phyloP scores from a whole-genome alignment of 2,329 filamentous ascomycete genomes.

The Neopestalotiopsis sp. region DNA sequence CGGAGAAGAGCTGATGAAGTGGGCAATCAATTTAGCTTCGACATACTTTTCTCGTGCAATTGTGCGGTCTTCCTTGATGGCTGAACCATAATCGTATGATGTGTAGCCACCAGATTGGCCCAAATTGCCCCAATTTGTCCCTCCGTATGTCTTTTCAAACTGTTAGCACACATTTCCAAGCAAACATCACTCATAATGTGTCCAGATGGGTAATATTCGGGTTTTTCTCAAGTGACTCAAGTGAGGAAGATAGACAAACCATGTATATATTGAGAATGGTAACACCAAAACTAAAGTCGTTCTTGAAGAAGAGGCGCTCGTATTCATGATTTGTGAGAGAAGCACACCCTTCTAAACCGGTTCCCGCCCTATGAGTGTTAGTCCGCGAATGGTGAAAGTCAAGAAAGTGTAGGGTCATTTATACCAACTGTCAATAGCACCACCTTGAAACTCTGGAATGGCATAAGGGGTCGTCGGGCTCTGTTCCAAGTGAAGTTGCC shows the following conservation, averaged over 20 bases:
- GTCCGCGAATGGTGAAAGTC: not conserved
- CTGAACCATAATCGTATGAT: slow-evolving; percentile 60
- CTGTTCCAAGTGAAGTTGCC: slow-evolving; percentile 58
- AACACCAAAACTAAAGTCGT: slow-evolving; percentile 60
- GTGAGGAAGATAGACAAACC: slow-evolving; percentile 37
- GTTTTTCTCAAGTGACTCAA: too few species aligned
- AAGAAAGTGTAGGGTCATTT: not conserved
- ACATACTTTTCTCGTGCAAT: slow-evolving; percentile 79
- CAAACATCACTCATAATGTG: too few species aligned
- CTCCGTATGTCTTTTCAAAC: slow-evolving; percentile 50
- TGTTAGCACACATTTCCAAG: not conserved
- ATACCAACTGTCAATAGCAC: slow-evolving; percentile 71
- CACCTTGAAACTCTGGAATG: slow-evolving; percentile 65
- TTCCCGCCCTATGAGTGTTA: slow-evolving; percentile 57
- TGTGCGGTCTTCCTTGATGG: slow-evolving; percentile 72
- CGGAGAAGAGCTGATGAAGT: slow-evolving; percentile 76
- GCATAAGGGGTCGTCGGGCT: slow-evolving; percentile 69
- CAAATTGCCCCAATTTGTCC: slow-evolving; percentile 85
- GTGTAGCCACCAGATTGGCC: slow-evolving; percentile 72
- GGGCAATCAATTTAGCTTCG: slow-evolving; percentile 77
- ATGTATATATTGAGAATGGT: slow-evolving; percentile 78
- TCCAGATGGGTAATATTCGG: too few species aligned
- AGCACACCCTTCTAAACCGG: slow-evolving; percentile 71
- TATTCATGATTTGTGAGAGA: slow-evolving; percentile 75
- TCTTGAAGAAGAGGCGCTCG: slow-evolving; percentile 81